Conservation (phyloP, 2,329 filamentous ascomycete species). For the Trichophaea hybrida region DNA sequence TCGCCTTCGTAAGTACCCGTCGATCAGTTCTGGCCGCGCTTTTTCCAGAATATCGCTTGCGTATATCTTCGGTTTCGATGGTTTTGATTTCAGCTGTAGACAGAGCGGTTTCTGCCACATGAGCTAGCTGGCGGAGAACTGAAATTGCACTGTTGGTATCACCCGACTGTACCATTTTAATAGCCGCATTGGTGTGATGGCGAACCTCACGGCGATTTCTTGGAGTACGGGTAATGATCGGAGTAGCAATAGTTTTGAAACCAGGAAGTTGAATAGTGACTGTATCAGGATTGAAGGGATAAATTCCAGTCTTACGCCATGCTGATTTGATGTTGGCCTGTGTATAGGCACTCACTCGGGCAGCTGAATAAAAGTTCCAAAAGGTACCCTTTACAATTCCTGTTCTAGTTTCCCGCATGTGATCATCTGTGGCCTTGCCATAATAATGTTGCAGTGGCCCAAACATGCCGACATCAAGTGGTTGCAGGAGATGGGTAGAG, state of each 20-base stretch:
- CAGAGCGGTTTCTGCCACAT: background rate
- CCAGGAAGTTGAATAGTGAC: background rate
- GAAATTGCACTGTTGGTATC: background rate
- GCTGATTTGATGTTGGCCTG: constrained; percentile 1
- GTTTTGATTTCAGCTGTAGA: background rate
- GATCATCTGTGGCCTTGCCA: constrained; percentile 5
- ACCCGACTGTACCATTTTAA: background rate
- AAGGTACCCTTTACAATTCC: too few species aligned
- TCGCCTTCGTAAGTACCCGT: background rate
- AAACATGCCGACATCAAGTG: constrained; percentile 21
- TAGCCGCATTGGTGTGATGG: background rate
- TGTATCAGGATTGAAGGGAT: background rate
- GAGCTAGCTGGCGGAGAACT: background rate
- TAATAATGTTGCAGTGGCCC: too few species aligned
- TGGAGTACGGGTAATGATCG: background rate
- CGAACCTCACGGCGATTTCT: background rate
- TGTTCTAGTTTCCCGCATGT: background rate
- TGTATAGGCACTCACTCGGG: background rate
- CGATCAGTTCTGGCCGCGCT: too few species aligned
- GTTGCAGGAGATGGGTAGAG: constrained; percentile 16
- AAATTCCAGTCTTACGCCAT: background rate
- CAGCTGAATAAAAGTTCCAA: too few species aligned
- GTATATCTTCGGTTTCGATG: background rate
- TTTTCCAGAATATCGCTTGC: background rate
- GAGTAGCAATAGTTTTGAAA: background rate